These are phyloP conservation scores for Colletotrichum australisinense DNA, from an alignment of 2,329 filamentous ascomycete species.

Conservation along the genomic window DNA sequence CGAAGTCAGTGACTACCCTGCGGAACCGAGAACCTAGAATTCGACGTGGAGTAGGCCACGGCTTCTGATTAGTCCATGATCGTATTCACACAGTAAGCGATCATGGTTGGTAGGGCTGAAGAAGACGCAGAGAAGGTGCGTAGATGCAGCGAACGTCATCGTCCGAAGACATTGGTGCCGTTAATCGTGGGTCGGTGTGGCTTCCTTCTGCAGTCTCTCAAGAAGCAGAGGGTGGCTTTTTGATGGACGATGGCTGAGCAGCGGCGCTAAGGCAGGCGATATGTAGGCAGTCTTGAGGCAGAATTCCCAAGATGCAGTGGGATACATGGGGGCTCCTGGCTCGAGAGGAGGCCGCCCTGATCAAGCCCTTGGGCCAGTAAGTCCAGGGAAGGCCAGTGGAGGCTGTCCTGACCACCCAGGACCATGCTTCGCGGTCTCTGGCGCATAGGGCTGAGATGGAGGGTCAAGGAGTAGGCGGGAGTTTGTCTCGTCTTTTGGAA, in stretches of 20 bases:
- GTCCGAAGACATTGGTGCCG: background rate
- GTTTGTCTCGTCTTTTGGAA: background rate
- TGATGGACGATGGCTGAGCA: constrained; percentile 25
- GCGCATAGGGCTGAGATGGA: constrained; percentile 33
- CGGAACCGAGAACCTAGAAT: background rate
- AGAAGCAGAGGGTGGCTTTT: constrained; percentile 3
- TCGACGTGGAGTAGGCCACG: background rate
- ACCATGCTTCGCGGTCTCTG: background rate
- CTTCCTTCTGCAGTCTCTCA: background rate
- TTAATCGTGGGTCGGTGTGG: constrained; percentile 9
- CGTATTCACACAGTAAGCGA: background rate
- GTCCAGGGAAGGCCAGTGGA: background rate
- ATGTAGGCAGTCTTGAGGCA: constrained; percentile 17
- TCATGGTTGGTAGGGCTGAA: constrained; percentile 27
- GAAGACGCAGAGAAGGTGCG: constrained; percentile 20
- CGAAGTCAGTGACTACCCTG: background rate
- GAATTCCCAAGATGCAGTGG: constrained; percentile 1
- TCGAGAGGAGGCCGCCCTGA: constrained; percentile 21
- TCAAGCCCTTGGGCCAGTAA: background rate
- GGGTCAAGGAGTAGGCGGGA: background rate
- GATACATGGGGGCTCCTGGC: background rate
- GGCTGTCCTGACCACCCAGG: background rate
- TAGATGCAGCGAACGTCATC: background rate
- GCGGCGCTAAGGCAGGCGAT: constrained; percentile 25
- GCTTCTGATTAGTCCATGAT: background rate